These are phyloP conservation scores for Curvularia spicifera DNA, from an alignment of 2,329 filamentous ascomycete genomes.

Conservation along the genomic window DNA sequence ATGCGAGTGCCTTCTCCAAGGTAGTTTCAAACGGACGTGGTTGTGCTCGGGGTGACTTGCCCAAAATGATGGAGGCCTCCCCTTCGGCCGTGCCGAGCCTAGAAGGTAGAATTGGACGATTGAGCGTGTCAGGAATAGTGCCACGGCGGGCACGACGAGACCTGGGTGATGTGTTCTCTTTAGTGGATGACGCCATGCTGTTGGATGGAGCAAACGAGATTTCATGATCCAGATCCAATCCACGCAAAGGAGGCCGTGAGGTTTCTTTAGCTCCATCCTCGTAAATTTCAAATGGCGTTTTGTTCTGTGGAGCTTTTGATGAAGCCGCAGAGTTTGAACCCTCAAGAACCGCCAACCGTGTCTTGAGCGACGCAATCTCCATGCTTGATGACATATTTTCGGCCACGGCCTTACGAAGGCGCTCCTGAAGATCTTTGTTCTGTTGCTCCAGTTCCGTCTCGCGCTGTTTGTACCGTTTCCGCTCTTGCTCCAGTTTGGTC, in stretches of 20 bases:
- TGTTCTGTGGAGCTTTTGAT: conserved; percentile 24
- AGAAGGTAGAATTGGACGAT: conserved; percentile 18
- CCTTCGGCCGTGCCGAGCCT: conserved; percentile 28
- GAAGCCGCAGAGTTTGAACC: conserved; percentile 26
- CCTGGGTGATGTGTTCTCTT: conserved; percentile 43
- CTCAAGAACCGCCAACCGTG: conserved; percentile 40
- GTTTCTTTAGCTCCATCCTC: conserved; percentile 39
- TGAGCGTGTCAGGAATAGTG: conserved; percentile 29
- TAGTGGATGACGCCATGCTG: conserved; percentile 30
- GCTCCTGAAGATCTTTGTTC: conserved; percentile 56
- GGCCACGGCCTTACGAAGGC: conserved; percentile 42
- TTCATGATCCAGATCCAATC: conserved; percentile 19
- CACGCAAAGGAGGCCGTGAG: conserved; percentile 14
- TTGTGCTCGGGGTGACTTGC: conserved; percentile 25
- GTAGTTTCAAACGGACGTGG: conserved; percentile 13
- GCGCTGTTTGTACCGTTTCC: conserved; percentile 67
- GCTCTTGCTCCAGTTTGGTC: conserved; percentile 71
- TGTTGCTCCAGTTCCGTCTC: conserved; percentile 69
- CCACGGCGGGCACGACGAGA: conserved; percentile 32
- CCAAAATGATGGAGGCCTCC: conserved; percentile 31
- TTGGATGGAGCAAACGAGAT: conserved; percentile 25
- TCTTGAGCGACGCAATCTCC: conserved; percentile 45
- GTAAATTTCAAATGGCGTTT: conserved; percentile 39
- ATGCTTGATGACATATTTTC: conserved; percentile 42
- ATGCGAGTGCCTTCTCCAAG: conserved; percentile 19